Evolutionary conservation across 192 early-diverging fungal species (phyloP), one percentile per base, ranked within the genome.

Genomic region (Podila horticola): DNA sequence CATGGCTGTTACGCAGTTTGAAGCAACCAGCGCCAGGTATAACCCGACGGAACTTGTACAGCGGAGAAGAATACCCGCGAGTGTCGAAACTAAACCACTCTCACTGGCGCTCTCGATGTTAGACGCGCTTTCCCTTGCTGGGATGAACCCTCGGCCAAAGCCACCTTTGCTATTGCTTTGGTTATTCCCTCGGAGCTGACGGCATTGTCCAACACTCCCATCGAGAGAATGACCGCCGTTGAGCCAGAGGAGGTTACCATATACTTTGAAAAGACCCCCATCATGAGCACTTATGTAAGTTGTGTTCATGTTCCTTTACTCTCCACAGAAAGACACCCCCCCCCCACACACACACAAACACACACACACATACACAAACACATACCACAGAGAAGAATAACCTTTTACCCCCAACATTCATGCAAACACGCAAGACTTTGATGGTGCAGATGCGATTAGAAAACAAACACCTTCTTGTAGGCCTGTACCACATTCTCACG

Each of bases 241-340:
- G 68, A 90, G 63, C 74, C 76, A 1, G 71, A 62, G 13, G 61
- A 88, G 64, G 89, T 87, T 83, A 84, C 85, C 2, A 89, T 95
- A 49, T 85, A 79, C 57, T 97, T 93, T 84, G 90, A 85, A 45
- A 82, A 74, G 55, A 92, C 95, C 3, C 95, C 95, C 13, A 71
- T 90, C 64, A 95, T 97, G 94, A 89, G 88, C 28, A 95, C 95
- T 6, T 96, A 96, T 82, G 88, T 91, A 81, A 84, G 88, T 86
- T 13, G 57, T 10, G 0, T 70, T 69, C 64, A 17, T 48, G 22
- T 6, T n/a, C n/a, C n/a, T n/a, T n/a, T n/a, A n/a, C n/a, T n/a
- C n/a, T n/a, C n/a, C n/a, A n/a, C n/a, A n/a, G n/a, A 38, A 38
- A 10, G 8, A 10, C 2, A 7, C 62, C n/a, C 34, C 34, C n/a